Evolutionary conservation across 345 rosid species (phyloP), one percentile per base, ranked within the genome.

Genomic region (Acer negundo): DNA sequence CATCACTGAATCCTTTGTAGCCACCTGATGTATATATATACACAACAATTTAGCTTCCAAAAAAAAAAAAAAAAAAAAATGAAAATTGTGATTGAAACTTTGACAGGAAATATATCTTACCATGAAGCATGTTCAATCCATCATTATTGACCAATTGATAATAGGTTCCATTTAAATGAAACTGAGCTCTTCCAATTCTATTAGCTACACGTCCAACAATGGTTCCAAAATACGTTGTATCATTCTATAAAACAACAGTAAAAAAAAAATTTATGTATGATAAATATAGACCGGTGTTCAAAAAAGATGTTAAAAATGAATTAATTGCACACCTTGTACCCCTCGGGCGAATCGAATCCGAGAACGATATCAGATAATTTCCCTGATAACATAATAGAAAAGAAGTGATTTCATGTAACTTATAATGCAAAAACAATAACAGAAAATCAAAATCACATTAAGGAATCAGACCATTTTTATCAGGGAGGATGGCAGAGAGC

Each of bases 181-280:
- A 92, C 22, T 81, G 76, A 26, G 97, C 97, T 12, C 84, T 85
- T 49, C 82, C 86, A 6, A 94, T 96, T 84, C 99, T 84, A 67
- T 96, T 94, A 2, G 97, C 98, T 0, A 96, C 97, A 10, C 97
- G 88, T 72, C 99, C 98, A 53, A 96, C 90, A 0, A 92, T 79
- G 38, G 92, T 92, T 40, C 99, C 99, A 44, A 96, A 96, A 77
- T 84, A 86, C n/a, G 92, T 80, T 35, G 87, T 75, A 75, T 88
- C 98, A 58, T 85, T 93, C 97, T 93, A 83, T 71, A 70, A 46
- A 70, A 26, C 64, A 73, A 59, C 26, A 59, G 11, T 22, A n/a
- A 19, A 20, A 31, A 28, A 28, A 28, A 28, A 28, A 26, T 1
- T 35, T 35, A 35, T 4, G 38, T 4, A 35, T 35, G 38, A 35